These are phyloP conservation scores for Catharanthus roseus DNA, from an alignment of 257 asterid species.

Conservation along the genomic window DNA sequence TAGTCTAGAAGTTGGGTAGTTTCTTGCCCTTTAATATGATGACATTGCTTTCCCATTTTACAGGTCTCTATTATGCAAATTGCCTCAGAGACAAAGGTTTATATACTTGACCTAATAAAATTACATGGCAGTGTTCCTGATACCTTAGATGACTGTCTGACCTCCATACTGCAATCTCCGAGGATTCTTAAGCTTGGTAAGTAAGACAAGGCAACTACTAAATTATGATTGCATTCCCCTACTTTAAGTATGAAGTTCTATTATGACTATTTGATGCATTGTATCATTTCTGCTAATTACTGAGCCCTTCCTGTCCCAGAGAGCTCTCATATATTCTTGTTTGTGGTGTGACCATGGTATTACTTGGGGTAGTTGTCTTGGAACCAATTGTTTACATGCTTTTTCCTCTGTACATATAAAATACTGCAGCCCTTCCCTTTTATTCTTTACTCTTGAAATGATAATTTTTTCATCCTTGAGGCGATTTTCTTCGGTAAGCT, in stretches of 20 bases:
- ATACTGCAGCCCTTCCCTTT: not conserved
- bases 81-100: conserved; percentile 79
- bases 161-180: conserved; percentile 65
- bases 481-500: not conserved
- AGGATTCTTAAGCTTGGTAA: conserved; percentile 88
- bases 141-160: conserved; percentile 68
- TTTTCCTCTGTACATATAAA: not conserved
- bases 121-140: conserved; percentile 55
- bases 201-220: conserved; percentile 13
- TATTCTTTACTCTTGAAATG: not conserved
- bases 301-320: not conserved
- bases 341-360: not conserved
- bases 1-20: conserved; percentile 1
- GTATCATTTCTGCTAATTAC: not conserved
- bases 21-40: not conserved
- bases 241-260: not conserved
- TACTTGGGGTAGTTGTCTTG: not conserved
- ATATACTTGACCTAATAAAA: conserved; percentile 82
- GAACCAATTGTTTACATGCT: not conserved
- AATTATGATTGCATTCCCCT: not conserved
- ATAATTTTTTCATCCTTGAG: not conserved
- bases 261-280: not conserved
- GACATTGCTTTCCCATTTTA: conserved; percentile 8
- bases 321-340: not conserved
- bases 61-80: conserved; percentile 99